These are phyloP conservation scores for Phytophthora ramorum DNA, from an alignment of 352 stramenopile species.

Conservation along the genomic window DNA sequence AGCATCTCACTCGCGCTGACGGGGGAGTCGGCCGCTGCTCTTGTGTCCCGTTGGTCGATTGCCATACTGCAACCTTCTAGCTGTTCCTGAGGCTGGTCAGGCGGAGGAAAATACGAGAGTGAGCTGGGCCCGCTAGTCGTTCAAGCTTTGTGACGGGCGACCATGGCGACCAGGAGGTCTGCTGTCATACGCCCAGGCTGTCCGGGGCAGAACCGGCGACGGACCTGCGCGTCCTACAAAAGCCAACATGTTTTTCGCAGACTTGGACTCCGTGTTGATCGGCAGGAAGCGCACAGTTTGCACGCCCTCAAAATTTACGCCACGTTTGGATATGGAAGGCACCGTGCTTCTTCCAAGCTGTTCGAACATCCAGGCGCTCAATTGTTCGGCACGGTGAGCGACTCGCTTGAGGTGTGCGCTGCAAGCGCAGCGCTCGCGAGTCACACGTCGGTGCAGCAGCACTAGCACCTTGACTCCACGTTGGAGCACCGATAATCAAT, in stretches of 20 bases:
- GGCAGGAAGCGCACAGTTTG: slow-evolving; percentile 20
- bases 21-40: slow-evolving; percentile 4
- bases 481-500: too few species aligned
- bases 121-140: slow-evolving; percentile 4
- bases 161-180: slow-evolving; percentile 12
- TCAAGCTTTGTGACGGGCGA: slow-evolving; percentile 30
- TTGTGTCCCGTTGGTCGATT: slow-evolving; percentile 1
- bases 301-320: neutral
- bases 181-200: slow-evolving; percentile 25
- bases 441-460: neutral
- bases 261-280: slow-evolving; percentile 15
- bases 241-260: slow-evolving; percentile 33
- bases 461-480: neutral
- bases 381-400: slow-evolving; percentile 28
- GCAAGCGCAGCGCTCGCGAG: too few species aligned
- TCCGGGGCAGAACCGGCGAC: neutral
- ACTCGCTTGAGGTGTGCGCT: neutral
- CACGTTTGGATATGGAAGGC: slow-evolving; percentile 26
- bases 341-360: slow-evolving; percentile 4
- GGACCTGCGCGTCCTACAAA: slow-evolving; percentile 15
- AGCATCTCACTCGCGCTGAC: slow-evolving; percentile 24
- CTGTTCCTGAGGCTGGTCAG: slow-evolving; percentile 4
- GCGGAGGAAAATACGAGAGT: slow-evolving; percentile 26
- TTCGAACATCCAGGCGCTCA: slow-evolving; percentile 29
- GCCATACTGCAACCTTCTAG: slow-evolving; percentile 7